phyloP scores from a whole-genome alignment of 2,329 filamentous ascomycete genomes.

The Rutstroemia sp. region DNA sequence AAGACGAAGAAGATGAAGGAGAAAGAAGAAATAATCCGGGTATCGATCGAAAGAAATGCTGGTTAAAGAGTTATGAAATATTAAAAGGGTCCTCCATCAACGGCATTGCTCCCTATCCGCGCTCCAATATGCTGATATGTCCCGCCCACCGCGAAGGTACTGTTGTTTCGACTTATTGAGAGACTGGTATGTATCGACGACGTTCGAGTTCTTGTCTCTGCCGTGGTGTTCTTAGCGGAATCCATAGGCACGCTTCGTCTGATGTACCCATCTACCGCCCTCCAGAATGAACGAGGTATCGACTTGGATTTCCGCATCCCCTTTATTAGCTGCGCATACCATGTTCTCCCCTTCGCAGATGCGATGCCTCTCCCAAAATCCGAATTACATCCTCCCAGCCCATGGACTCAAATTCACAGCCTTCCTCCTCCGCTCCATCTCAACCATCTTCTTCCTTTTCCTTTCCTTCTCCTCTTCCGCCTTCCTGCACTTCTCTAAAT shows the following conservation, averaged over 20 bases:
- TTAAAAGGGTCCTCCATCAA: not conserved
- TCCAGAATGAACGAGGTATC: too few species aligned
- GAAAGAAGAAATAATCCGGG: not conserved
- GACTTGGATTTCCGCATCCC: too few species aligned
- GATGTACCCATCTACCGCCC: too few species aligned
- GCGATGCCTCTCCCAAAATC: not conserved
- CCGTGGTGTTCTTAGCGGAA: too few species aligned
- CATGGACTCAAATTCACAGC: slow-evolving; percentile 33
- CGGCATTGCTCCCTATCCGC: too few species aligned
- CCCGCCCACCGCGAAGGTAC: too few species aligned
- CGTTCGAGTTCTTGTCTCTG: too few species aligned
- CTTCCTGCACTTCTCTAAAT: slow-evolving; percentile 7
- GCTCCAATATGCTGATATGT: too few species aligned
- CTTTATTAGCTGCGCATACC: too few species aligned
- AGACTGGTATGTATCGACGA: too few species aligned
- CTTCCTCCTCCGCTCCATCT: slow-evolving; percentile 33
- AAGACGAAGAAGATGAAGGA: not conserved
- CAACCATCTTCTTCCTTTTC: slow-evolving; percentile 29
- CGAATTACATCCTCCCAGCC: slow-evolving; percentile 8
- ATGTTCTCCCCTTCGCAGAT: not conserved
- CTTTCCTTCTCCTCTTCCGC: slow-evolving; percentile 4
- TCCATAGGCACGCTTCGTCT: too few species aligned
- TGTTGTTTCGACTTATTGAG: too few species aligned
- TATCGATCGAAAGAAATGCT: not conserved
- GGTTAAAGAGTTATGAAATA: not conserved